Conservation (phyloP, 768 basidiomycete species). For the Leucocoprinus sp. region DNA sequence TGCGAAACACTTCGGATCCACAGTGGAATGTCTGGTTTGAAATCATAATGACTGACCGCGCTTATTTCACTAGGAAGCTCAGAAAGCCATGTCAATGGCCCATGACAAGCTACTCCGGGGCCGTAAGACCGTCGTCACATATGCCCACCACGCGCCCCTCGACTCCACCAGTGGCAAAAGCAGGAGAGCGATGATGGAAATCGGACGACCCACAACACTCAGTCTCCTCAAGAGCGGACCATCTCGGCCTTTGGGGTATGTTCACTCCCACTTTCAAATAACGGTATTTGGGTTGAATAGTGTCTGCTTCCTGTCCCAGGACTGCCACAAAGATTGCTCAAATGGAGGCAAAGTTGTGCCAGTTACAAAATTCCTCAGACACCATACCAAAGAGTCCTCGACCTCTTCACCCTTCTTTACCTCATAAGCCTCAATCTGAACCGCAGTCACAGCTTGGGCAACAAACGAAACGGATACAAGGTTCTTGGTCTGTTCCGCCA, state of each 20-base stretch:
- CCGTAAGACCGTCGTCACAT: conserved; percentile 84
- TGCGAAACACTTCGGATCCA: not conserved
- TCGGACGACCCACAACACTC: conserved; percentile 71
- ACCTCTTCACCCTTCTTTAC: conserved; percentile 12
- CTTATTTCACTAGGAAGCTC: conserved; percentile 63
- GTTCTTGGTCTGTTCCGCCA: not conserved
- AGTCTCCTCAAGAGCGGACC: conserved; percentile 74
- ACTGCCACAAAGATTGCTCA: conserved; percentile 87
- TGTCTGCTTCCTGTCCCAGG: conserved; percentile 30
- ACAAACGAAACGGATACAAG: not conserved
- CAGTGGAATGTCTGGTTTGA: not conserved
- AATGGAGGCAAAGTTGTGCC: conserved; percentile 90
- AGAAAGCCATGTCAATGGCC: conserved; percentile 61
- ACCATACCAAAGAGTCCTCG: conserved; percentile 2
- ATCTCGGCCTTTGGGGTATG: conserved; percentile 43
- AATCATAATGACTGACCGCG: not conserved
- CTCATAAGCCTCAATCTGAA: conserved; percentile 7
- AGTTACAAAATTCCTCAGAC: conserved; percentile 44
- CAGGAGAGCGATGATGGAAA: conserved; percentile 43
- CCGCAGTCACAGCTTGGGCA: not conserved
- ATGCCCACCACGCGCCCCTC: conserved; percentile 76
- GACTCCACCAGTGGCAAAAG: conserved; percentile 26
- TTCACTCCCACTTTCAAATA: not conserved
- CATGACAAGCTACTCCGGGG: conserved; percentile 82
- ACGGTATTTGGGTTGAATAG: too few species aligned